phyloP scores from a whole-genome alignment of 257 asterid genomes.

The Galeopsis tetrahit region DNA sequence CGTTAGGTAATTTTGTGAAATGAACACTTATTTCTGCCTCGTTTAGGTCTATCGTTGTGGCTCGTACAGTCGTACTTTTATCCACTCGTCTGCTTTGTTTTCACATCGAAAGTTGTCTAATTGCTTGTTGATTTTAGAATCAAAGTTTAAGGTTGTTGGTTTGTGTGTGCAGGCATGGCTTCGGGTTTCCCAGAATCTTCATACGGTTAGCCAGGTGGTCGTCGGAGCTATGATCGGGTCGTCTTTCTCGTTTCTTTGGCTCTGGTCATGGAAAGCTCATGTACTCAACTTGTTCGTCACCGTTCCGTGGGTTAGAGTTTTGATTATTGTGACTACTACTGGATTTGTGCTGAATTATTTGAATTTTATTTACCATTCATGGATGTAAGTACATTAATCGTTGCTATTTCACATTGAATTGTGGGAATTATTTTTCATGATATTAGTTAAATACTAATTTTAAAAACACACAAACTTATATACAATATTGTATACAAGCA shows the following conservation, averaged over 20 bases:
- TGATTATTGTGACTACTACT: constrained; percentile 42
- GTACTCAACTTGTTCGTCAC: constrained; percentile 48
- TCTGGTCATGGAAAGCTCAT: constrained; percentile 63
- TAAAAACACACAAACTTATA: too few species aligned
- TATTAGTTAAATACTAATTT: too few species aligned
- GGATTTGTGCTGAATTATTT: constrained; percentile 42
- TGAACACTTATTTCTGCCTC: too few species aligned
- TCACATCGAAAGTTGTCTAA: neutral
- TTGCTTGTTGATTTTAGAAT: neutral
- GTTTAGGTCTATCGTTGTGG: too few species aligned
- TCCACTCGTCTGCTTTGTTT: neutral
- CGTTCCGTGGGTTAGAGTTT: constrained; percentile 49
- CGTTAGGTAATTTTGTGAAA: too few species aligned
- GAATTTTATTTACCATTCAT: constrained; percentile 35
- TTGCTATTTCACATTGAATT: neutral
- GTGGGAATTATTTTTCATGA: too few species aligned
- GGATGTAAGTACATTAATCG: constrained; percentile 46
- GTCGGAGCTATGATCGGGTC: constrained; percentile 73
- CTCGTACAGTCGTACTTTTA: too few species aligned
- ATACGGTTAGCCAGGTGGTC: constrained; percentile 67
- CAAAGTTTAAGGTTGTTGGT: neutral
- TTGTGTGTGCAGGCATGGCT: constrained; percentile 76
- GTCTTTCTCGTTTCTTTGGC: constrained; percentile 57
- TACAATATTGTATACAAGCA: too few species aligned
- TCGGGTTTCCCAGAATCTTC: constrained; percentile 70